Evolutionary conservation across 768 basidiomycete genomes (phyloP).

Genomic region (Punctularia strigosozonata): DNA sequence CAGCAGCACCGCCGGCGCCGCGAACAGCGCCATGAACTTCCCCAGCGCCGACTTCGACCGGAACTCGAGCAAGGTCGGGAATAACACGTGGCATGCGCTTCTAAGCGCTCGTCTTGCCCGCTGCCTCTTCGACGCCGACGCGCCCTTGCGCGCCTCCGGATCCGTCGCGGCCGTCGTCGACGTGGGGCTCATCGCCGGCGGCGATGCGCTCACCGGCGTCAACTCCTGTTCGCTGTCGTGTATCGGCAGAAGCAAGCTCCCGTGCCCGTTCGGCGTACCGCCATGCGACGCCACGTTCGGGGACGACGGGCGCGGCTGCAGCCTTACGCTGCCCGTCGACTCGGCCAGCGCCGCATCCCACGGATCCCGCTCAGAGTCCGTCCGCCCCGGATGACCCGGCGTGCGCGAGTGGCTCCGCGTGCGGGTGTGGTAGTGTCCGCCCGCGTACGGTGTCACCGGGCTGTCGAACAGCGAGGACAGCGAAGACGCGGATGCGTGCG

Average conservation of each 20-base stretch:
- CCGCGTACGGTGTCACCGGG: slow-evolving; percentile 57
- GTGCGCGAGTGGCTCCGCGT: slow-evolving; percentile 15
- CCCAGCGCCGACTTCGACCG: slow-evolving; percentile 55
- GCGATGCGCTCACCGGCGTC: slow-evolving; percentile 19
- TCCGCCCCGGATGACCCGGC: slow-evolving; percentile 20
- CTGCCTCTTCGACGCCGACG: slow-evolving; percentile 30
- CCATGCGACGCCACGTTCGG: too few relatives aligned
- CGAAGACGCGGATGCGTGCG: slow-evolving; percentile 48
- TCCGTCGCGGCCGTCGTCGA: slow-evolving; percentile 36
- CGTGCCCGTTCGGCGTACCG: slow-evolving; percentile 39
- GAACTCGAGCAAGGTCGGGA: slow-evolving; percentile 78
- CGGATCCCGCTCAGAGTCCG: slow-evolving; percentile 25
- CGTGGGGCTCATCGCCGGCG: slow-evolving; percentile 46
- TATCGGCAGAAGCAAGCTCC: not conserved
- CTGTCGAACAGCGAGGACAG: slow-evolving; percentile 59
- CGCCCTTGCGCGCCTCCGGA: slow-evolving; percentile 32
- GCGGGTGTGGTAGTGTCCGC: slow-evolving; percentile 57
- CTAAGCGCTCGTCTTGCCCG: slow-evolving; percentile 21
- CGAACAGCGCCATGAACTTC: slow-evolving; percentile 65
- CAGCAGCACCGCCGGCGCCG: slow-evolving; percentile 75
- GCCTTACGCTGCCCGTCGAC: too few relatives aligned
- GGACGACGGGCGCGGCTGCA: too few relatives aligned
- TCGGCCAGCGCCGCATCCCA: slow-evolving; percentile 41
- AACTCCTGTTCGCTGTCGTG: too few relatives aligned
- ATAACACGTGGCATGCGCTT: slow-evolving; percentile 50